Base-by-base conservation (phyloP, 2,329 filamentous ascomycete genomes). In the Botrytis elliptica region DNA sequence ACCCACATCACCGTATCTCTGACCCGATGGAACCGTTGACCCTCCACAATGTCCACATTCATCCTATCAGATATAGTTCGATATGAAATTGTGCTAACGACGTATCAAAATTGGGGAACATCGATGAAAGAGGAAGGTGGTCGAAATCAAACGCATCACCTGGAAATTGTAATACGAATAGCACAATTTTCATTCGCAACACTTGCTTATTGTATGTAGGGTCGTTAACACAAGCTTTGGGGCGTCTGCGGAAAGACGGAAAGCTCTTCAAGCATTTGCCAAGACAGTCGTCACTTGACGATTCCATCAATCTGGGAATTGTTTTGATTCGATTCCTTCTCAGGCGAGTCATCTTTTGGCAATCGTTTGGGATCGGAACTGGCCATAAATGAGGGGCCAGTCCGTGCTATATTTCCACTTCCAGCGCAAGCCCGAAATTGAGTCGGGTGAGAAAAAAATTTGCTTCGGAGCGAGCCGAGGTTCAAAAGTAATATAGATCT, bases 1-100 rank as follows among this genome's bases (percentile, higher is more conserved):
- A 25, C 16, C 66, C 49, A 69, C 36, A 44, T 33, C 14, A 22
- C 14, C 18, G 38, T 57, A 69, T 69, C 66, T 69, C 42, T 57
- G 57, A 57, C 49, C 9, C 55, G 9, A 57, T 33, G 29, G 29
- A 57, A 42, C 18, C 38, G 36, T 25, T 20, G 25, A 69, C 40
- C n/a, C 66, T 69, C 66, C 36, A n/a, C n/a, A n/a, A n/a, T n/a
- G n/a, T n/a, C n/a, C n/a, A 42, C 66, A 69, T 69, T 57, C 18
- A 33, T 42, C 52, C 49, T 33, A 57, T 68, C 46, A 7, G 36
- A 55, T 55, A 29, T 29, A 14, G 65, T 42, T 40, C 16, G 16
- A 40, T n/a, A 20, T 42, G 36, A 38, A 6, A 25, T 14, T 40
- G 40, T 42, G 4, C 46, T 67, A 42, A 36, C 5, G 25, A 57